Evolutionary conservation across 1,284 basidiomycete genomes (phyloP), one percentile per base, ranked within the genome.

Genomic region (Mycena sp.): DNA sequence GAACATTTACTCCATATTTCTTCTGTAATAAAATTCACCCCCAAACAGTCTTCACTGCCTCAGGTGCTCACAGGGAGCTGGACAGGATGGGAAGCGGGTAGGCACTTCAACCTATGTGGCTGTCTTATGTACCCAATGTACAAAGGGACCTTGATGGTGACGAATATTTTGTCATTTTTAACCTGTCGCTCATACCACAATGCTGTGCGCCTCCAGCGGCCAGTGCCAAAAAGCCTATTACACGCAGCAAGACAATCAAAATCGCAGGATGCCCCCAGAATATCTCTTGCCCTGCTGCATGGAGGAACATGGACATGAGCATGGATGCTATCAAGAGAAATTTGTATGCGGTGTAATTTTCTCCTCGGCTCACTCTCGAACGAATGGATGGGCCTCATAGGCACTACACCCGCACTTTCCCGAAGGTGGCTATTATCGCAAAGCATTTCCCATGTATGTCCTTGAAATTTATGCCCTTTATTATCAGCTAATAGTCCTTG

Each of bases 71-170:
- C 37, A 71, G 71, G 16, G 59, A 70, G 38, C 35, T 72, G 11
- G 69, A 69, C 51, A 61, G 59, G 16, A 74, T 74, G 72, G 65
- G 68, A 12, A 70, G 72, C 46, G 72, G 72, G 68, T 69, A 51
- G 21, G 45, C 51, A 11, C 26, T 28, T 40, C 12, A 14, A 19
- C n/a, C 17, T 16, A 23, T 12, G n/a, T 16, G 17, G 6, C 10
- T 32, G n/a, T 46, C n/a, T n/a, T n/a, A n/a, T n/a, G 29, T 35
- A n/a, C 28, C 56, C 30, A 65, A 37, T 43, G 17, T 46, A 19
- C 16, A 17, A 26, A 72, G 71, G 11, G 73, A 74, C 50, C 69
- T 74, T 19, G 73, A 74, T 46, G 73, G 73, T 32, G 73, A 74
- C 46, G 25, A 23, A 26, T 74, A 65, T 57, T 72, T 71, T 26